phyloP scores from a whole-genome alignment of 352 stramenopile genomes.

The Phytophthora podocarpi region DNA sequence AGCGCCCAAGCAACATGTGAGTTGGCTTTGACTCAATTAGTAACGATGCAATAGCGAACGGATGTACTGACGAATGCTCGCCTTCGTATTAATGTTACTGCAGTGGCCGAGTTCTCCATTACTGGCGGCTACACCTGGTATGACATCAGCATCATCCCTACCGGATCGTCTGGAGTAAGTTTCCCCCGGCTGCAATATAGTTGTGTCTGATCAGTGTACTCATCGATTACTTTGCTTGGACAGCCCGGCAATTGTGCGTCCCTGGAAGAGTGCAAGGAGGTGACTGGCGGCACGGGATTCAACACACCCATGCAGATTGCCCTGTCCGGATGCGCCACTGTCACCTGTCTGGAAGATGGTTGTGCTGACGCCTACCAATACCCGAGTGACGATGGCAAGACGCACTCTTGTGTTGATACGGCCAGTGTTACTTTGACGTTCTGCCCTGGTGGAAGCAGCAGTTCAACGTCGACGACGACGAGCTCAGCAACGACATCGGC shows the following conservation, averaged over 20 bases:
- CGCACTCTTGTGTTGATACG: constrained; percentile 42
- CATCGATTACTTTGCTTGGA: constrained; percentile 1
- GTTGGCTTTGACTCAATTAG: no score
- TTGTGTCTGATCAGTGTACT: not conserved
- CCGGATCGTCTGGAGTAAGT: constrained; percentile 38
- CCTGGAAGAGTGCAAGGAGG: constrained; percentile 54
- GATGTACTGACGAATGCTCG: no score
- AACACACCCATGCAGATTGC: constrained; percentile 72
- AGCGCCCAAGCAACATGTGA: constrained; percentile 48
- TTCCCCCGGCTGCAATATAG: no score
- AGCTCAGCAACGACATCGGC: not conserved
- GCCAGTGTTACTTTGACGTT: constrained; percentile 53
- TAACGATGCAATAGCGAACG: constrained; percentile 10
- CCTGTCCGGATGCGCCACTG: constrained; percentile 41
- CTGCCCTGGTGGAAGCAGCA: constrained; percentile 36
- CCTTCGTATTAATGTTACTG: constrained; percentile 1
- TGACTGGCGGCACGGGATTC: constrained; percentile 63
- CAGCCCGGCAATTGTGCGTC: constrained; percentile 56
- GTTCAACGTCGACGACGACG: no score
- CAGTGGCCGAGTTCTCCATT: constrained; percentile 54
- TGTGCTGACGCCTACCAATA: constrained; percentile 73
- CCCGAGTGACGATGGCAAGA: constrained; percentile 62
- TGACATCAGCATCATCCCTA: constrained; percentile 53
- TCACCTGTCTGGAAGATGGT: constrained; percentile 57
- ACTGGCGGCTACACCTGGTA: constrained; percentile 43